These are phyloP conservation scores for Aspergillus candidus DNA, from an alignment of 2,329 filamentous ascomycete species.

Conservation along the genomic window DNA sequence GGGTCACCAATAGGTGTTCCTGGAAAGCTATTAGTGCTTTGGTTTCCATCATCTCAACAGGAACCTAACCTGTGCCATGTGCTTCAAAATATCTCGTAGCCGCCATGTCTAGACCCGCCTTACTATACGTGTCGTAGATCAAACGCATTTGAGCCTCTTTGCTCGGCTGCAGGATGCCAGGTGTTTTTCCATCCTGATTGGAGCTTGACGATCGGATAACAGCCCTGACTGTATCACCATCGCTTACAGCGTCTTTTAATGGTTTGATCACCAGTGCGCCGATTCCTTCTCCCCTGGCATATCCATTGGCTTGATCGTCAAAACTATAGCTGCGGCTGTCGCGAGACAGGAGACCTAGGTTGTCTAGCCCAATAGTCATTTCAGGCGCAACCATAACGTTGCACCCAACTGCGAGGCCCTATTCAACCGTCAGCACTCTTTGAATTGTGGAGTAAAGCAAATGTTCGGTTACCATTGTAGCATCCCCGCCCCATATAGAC, in stretches of 20 bases:
- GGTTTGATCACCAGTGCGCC: slow-evolving; percentile 46
- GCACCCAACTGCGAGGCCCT: slow-evolving; percentile 12
- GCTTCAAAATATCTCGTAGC: slow-evolving; percentile 31
- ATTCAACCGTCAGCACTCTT: neutral
- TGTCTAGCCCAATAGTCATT: slow-evolving; percentile 8
- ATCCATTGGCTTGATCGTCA: slow-evolving; percentile 30
- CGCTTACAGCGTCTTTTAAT: slow-evolving; percentile 39
- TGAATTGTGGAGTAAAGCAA: too few species aligned
- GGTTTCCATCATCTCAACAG: neutral
- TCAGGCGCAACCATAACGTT: slow-evolving; percentile 13
- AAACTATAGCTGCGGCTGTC: slow-evolving; percentile 3
- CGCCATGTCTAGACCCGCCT: slow-evolving; percentile 11
- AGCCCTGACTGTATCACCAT: slow-evolving; percentile 38
- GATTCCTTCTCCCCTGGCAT: slow-evolving; percentile 47
- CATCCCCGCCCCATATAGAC: slow-evolving; percentile 16
- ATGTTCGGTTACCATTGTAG: slow-evolving; percentile 5
- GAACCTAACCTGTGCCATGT: slow-evolving; percentile 33
- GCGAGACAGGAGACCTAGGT: slow-evolving; percentile 7
- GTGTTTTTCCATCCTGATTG: slow-evolving; percentile 24
- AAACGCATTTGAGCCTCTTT: slow-evolving; percentile 3
- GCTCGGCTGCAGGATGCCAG: neutral
- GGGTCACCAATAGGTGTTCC: slow-evolving; percentile 29
- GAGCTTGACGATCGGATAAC: slow-evolving; percentile 24
- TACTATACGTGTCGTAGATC: slow-evolving; percentile 35
- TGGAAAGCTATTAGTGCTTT: slow-evolving; percentile 16